Evolutionary conservation across 495 filamentous ascomycete species (phyloP).

Genomic region (Evansstolkia leycettana): DNA sequence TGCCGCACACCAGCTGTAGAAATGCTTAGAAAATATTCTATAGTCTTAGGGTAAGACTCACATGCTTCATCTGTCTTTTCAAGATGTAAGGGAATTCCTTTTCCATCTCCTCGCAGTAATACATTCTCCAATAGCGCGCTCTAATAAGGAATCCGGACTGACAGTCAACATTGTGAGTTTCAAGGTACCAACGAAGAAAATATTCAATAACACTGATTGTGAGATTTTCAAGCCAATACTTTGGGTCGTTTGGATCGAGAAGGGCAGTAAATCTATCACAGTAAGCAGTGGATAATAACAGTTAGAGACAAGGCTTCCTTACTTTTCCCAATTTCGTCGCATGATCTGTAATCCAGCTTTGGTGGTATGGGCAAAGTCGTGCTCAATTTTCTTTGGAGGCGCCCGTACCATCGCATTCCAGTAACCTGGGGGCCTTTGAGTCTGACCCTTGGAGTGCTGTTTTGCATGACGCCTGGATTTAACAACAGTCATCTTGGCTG

Average conservation of each 20-base stretch:
- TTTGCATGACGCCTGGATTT: no score
- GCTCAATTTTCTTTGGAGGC: no score
- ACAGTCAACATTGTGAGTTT: constrained; percentile 3
- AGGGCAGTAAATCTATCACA: constrained; percentile 1
- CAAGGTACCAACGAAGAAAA: constrained; percentile 6
- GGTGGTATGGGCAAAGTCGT: no score
- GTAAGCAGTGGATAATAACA: background rate
- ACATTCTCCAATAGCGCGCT: constrained; percentile 6
- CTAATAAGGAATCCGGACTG: constrained; percentile 6
- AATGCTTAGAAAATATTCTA: constrained; percentile 1
- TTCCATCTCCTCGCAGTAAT: constrained; percentile 5
- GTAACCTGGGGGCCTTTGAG: no score
- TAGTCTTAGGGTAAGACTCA: background rate
- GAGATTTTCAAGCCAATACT: constrained; percentile 4
- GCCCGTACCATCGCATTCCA: no score
- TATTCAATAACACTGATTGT: constrained; percentile 4
- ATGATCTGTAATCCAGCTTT: no score
- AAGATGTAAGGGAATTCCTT: constrained; percentile 2
- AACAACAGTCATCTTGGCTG: no score
- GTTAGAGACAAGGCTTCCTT: no score
- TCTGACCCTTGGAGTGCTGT: no score
- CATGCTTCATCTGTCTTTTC: constrained; percentile 3
- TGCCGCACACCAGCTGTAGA: background rate
- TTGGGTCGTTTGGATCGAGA: constrained; percentile 1
- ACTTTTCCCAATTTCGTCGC: no score